Evolutionary conservation across 1,284 basidiomycete genomes (phyloP), one percentile per base, ranked within the genome.

Genomic region (Neotropicomus parvogracilis): DNA sequence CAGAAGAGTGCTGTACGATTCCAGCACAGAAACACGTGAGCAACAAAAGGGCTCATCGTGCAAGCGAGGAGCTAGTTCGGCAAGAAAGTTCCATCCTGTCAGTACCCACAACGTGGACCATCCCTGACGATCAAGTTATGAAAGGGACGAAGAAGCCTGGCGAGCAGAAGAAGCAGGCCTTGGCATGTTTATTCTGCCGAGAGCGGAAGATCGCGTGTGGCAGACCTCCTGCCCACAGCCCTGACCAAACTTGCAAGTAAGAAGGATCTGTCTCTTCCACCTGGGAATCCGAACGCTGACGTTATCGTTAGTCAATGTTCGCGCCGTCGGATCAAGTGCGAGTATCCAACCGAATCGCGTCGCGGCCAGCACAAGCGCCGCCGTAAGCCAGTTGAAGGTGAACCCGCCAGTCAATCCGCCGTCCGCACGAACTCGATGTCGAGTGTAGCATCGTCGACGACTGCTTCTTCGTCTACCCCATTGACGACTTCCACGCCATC

Each of bases 321-420:
- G 44, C 70, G 77, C 49, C 72, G 75, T 43, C 66, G 66, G 36
- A 70, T 76, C 49, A 64, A 66, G 45, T 78, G 75, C 57, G 70
- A 71, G 49, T 78, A 76, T 55, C 75, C 75, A 27, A 76, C 73
- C 49, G 75, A 79, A 57, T 79, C 74, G 12, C 72, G 73, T 35
- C 70, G 77, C 29, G 77, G 75, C 2, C 75, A 76, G 54, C 74
- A 75, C 59, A 77, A 76, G 55, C 74, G 73, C 33, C 64, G 64
- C 32, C 67, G 64, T 39, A 65, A 65, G 47, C 63, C 55, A 33
- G 48, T 53, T 28, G 63, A 65, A 24, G 45, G 55, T n/a, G 62
- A 67, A 33, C 6, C 58, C 40, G 21, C 52, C n/a, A 28, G 28
- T 35, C 64, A 67, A 44, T 44, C 56, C 13, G 24, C 61, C 20